These are phyloP conservation scores for Erigeron philadelphicus DNA, from an alignment of 140 eudicot genomes.

Conservation along the genomic window DNA sequence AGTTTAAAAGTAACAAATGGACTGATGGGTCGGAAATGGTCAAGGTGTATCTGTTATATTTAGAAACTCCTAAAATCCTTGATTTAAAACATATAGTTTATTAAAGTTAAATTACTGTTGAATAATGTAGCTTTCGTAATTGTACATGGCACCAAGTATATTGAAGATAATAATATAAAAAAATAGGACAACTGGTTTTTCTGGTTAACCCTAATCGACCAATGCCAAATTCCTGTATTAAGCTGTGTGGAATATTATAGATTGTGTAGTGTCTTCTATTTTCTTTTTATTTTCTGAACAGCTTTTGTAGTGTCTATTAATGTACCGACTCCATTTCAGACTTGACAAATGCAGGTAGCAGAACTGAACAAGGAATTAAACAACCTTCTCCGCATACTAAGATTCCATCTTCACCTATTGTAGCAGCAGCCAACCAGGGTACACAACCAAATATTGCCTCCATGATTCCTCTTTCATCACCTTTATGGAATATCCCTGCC, in stretches of 20 bases:
- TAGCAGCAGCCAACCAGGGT: constrained; percentile 5
- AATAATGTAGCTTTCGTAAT: neutral
- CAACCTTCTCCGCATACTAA: constrained; percentile 47
- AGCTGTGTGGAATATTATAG: too few species aligned
- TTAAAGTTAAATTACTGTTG: neutral
- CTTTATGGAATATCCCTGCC: constrained; percentile 78
- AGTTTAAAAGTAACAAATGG: constrained; percentile 1
- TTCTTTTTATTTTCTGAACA: too few species aligned
- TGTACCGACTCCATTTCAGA: constrained; percentile 2
- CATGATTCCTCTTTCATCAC: constrained; percentile 66
- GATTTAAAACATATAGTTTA: neutral
- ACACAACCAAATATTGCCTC: constrained; percentile 35
- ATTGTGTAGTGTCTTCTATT: neutral
- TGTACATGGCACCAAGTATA: neutral
- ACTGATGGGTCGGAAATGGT: neutral
- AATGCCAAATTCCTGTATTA: neutral
- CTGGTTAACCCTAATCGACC: neutral
- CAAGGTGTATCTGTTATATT: neutral
- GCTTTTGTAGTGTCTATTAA: constrained; percentile 1
- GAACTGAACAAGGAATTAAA: constrained; percentile 40
- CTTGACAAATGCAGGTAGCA: constrained; percentile 40
- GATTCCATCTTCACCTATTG: constrained; percentile 30
- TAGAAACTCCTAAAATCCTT: neutral
- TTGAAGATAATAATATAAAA: neutral
- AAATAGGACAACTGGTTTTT: neutral